Evolutionary conservation across 306 rosid species (phyloP).

Genomic region (Rosa lucieae): DNA sequence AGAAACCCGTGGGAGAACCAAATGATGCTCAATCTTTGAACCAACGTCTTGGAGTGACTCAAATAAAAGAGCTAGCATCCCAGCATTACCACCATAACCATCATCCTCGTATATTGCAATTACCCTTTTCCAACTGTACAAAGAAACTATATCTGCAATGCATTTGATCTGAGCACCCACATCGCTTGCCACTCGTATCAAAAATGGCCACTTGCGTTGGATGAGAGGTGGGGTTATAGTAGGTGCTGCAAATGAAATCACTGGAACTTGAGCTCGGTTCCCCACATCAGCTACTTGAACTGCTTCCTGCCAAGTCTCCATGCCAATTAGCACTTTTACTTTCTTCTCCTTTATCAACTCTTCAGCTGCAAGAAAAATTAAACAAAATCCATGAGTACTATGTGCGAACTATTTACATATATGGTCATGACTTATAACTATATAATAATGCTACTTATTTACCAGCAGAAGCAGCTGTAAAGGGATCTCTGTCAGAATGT

Average conservation of each 20-base stretch:
- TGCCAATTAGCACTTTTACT: conserved; percentile 44
- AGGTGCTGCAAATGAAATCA: conserved; percentile 51
- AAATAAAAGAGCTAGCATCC: conserved; percentile 37
- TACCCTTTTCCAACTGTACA: conserved; percentile 36
- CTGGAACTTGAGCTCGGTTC: conserved; percentile 40
- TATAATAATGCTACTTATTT: background rate
- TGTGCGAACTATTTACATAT: background rate
- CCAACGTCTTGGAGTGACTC: conserved; percentile 44
- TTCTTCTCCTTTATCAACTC: conserved; percentile 39
- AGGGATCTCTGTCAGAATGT: conserved; percentile 12
- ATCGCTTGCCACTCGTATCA: conserved; percentile 48
- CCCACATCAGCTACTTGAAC: conserved; percentile 54
- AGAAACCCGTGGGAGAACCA: conserved; percentile 44
- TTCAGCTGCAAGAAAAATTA: conserved; percentile 37
- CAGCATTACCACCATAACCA: conserved; percentile 39
- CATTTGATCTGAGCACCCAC: conserved; percentile 39
- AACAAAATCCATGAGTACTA: no score
- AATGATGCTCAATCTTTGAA: conserved; percentile 44
- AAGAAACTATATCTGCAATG: conserved; percentile 43
- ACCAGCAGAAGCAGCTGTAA: conserved; percentile 29
- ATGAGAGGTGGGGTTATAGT: conserved; percentile 30
- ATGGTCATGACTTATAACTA: background rate
- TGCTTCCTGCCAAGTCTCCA: conserved; percentile 60
- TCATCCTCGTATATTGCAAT: conserved; percentile 51
- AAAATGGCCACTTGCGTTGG: conserved; percentile 52